Evolutionary conservation across 1,139 yeast genomes (phyloP).

Genomic region (Candida tunisiensis): DNA sequence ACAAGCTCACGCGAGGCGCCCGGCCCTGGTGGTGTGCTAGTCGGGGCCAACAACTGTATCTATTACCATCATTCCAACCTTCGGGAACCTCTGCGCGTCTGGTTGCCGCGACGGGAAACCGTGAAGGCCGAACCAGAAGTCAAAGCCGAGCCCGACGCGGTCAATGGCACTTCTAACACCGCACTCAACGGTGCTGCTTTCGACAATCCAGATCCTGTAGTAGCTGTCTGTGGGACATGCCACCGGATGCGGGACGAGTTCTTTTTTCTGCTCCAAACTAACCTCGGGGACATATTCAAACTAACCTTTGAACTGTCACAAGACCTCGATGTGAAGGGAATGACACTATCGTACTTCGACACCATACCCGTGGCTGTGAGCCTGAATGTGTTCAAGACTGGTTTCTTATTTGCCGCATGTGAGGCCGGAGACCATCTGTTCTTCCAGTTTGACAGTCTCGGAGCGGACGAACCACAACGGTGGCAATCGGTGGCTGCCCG

Average conservation of each 20-base stretch:
- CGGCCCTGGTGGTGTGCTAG: conserved; percentile 48
- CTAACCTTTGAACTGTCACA: conserved; percentile 33
- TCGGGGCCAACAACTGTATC: conserved; percentile 30
- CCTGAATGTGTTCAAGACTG: conserved; percentile 51
- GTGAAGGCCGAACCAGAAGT: too few relatives aligned
- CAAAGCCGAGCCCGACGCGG: too few relatives aligned
- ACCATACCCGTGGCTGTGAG: conserved; percentile 43
- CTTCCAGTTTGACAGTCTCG: conserved; percentile 67
- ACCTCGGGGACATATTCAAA: conserved; percentile 66
- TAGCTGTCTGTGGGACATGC: conserved; percentile 38
- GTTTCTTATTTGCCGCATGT: conserved; percentile 55
- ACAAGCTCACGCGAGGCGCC: too few relatives aligned
- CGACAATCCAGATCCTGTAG: too few relatives aligned
- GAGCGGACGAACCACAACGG: conserved; percentile 31
- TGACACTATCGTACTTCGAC: conserved; percentile 54
- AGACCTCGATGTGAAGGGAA: conserved; percentile 16
- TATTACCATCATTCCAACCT: conserved; percentile 27
- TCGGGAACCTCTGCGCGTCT: conserved; percentile 24
- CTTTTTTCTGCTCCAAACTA: conserved; percentile 57
- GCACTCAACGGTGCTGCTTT: conserved; percentile 3
- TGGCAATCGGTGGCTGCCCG: background rate
- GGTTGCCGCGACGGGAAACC: conserved; percentile 25
- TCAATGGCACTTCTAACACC: background rate
- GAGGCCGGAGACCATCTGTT: conserved; percentile 45
- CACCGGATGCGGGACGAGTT: conserved; percentile 34